Evolutionary conservation across 495 filamentous ascomycete genomes (phyloP), one percentile per base, ranked within the genome.

Genomic region (Trichocladium uniseriatum): DNA sequence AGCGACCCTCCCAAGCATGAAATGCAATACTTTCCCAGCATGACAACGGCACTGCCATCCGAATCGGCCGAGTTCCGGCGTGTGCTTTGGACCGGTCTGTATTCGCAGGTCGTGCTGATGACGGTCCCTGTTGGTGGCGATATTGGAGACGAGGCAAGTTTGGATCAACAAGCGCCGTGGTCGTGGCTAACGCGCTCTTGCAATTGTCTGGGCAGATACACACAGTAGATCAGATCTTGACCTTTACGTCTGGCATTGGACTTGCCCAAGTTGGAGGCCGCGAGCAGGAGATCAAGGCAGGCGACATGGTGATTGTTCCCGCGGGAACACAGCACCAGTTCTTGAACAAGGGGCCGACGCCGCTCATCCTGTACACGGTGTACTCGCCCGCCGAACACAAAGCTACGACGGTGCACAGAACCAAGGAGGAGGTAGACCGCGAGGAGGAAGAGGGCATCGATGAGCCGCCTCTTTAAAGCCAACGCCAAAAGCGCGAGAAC

Each of bases 291-390:
- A 67, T 83, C 43, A 72, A 74, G 41, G 77, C 77, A 1, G 73
- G 75, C 22, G 79, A 82, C 52, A 70, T 82, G 47, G 75, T 83
- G 47, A 71, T 82, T 37, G 80, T 84, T 6, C 80, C 80, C 0
- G 80, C 79, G 0, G 79, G 80, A 0, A 82, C 80, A 10, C 76
- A 81, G 62, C 80, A 84, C 56, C 79, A 83, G 55, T 83, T 84
- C 54, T 61, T 82, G n/a, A 83, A 81, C 52, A 77, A 66, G 16
- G 78, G 75, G 2, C 59, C 67, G 6, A 64, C 62, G 19, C 70
- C 75, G 11, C 55, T 81, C 55, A 76, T 80, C 46, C 61, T 82
- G 18, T 74, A 81, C 15, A 82, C 78, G 0, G 71, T 82, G n/a
- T 84, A 83, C 55, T 73, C 72, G 1, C 77, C 79, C 0, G 79